Evolutionary conservation across 1,284 basidiomycete genomes (phyloP).

Genomic region (Fistulinella cinereoalba): DNA sequence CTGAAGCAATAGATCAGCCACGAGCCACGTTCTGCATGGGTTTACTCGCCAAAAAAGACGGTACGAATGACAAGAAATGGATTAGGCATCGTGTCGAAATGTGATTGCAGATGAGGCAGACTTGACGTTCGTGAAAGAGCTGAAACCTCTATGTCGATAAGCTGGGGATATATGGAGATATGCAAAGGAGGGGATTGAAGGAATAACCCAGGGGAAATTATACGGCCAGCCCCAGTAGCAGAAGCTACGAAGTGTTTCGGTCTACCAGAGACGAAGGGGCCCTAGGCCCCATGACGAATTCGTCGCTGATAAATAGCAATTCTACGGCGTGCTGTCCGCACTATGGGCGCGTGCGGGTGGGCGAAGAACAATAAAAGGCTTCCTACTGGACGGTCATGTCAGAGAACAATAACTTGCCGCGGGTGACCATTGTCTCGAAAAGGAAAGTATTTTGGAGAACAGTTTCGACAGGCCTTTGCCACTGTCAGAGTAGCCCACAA

Average conservation of each 20-base stretch:
- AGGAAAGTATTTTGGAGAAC: constrained; percentile 12
- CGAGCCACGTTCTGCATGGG: not conserved
- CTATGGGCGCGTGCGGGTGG: not conserved
- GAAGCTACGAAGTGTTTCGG: constrained; percentile 5
- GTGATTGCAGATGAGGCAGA: constrained; percentile 2
- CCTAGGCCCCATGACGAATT: not conserved
- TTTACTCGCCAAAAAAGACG: constrained; percentile 52
- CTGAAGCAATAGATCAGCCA: constrained; percentile 33
- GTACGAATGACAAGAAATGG: constrained; percentile 54
- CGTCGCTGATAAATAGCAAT: constrained; percentile 16
- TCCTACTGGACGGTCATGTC: not conserved
- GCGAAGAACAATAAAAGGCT: constrained; percentile 20
- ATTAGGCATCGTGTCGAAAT: constrained; percentile 32
- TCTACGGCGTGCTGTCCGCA: constrained; percentile 6
- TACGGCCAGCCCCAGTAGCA: constrained; percentile 9
- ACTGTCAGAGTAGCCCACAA: too few relatives aligned
- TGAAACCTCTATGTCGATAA: not conserved
- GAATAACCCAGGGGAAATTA: constrained; percentile 1
- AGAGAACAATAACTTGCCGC: constrained; percentile 12
- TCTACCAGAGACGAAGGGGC: constrained; percentile 20
- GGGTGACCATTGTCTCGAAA: constrained; percentile 18
- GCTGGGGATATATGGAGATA: not conserved
- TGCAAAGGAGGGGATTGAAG: not conserved
- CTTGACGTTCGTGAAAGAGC: constrained; percentile 18
- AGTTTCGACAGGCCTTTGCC: too few relatives aligned